Evolutionary conservation across 441 rosid species (phyloP), one percentile per base, ranked within the genome.

Genomic region (Eruca vesicaria): DNA sequence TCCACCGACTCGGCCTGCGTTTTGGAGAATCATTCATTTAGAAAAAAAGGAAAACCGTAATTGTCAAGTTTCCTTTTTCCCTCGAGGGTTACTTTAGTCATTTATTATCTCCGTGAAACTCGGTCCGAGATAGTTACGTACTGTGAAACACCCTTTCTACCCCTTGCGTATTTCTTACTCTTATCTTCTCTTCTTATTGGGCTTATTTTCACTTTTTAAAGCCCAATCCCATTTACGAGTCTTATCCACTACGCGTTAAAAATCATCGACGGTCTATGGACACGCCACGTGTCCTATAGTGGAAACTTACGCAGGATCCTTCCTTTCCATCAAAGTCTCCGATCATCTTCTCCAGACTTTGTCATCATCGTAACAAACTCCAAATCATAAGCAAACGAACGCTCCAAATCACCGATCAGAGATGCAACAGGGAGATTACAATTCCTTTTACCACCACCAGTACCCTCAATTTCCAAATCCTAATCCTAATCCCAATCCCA

Each of bases 381-480:
- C 26, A 23, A 23, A n/a, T n/a, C n/a, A n/a, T n/a, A n/a, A n/a
- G n/a, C n/a, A n/a, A n/a, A n/a, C n/a, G n/a, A n/a, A n/a, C n/a
- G 1, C 26, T 23, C 26, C 26, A 1, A 23, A 23, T 23, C 26
- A 23, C 1, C 26, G 26, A 23, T n/a, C n/a, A n/a, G n/a, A n/a
- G n/a, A n/a, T 23, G 26, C 26, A 23, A 23, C 26, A 23, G 26
- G 26, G 26, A 23, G 26, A 23, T 23, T 23, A 23, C 26, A 23
- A 23, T 1, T 23, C 26, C 26, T 23, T 82, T 52, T 88, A 84
- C 32, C 82, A 81, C 21, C 85, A 80, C 10, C 87, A 84, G 32
- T 85, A 78, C 55, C 77, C 86, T 69, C 84, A 84, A 71, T 77
- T 55, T 11, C 89, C 76, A 60, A 89, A 82, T 76, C 82, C 91